phyloP scores from a whole-genome alignment of 2,329 filamentous ascomycete genomes.

The Trichoderma atroviride region DNA sequence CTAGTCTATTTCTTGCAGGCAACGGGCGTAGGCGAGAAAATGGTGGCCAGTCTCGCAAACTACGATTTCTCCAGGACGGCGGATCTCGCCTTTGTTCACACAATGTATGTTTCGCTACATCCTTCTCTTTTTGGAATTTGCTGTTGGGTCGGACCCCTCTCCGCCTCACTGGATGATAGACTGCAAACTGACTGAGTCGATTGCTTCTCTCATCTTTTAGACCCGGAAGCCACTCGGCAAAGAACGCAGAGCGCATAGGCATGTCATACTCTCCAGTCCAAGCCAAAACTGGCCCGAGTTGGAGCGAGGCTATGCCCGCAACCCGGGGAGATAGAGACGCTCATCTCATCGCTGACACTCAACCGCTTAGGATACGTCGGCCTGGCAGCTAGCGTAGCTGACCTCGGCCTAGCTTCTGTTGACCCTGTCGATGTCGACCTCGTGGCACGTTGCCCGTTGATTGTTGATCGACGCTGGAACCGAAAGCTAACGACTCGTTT shows the following conservation, averaged over 20 bases:
- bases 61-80: conserved; percentile 82
- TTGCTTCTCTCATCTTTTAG: conserved; percentile 33
- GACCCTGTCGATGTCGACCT: conserved; percentile 70
- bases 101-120: conserved; percentile 63
- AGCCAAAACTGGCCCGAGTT: conserved; percentile 17
- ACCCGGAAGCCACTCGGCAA: conserved; percentile 41
- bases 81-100: conserved; percentile 79
- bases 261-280: conserved; percentile 28
- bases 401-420: conserved; percentile 62
- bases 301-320: conserved; percentile 23
- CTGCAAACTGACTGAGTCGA: background rate
- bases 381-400: conserved; percentile 66
- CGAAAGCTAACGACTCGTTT: conserved; percentile 20
- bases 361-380: conserved; percentile 67
- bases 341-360: conserved; percentile 32
- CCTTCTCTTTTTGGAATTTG: background rate
- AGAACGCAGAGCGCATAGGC: conserved; percentile 38
- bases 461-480: background rate
- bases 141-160: background rate
- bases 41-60: conserved; percentile 68
- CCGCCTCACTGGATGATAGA: background rate
- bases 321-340: background rate
- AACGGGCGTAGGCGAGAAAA: conserved; percentile 63
- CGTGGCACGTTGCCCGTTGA: conserved; percentile 51
- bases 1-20: conserved; percentile 70